Percentiles rank a stretch among this genome's conserved stretches.
Conservation (phyloP, 2,329 filamentous ascomycete species). For the Sclerotinia subarctica region DNA sequence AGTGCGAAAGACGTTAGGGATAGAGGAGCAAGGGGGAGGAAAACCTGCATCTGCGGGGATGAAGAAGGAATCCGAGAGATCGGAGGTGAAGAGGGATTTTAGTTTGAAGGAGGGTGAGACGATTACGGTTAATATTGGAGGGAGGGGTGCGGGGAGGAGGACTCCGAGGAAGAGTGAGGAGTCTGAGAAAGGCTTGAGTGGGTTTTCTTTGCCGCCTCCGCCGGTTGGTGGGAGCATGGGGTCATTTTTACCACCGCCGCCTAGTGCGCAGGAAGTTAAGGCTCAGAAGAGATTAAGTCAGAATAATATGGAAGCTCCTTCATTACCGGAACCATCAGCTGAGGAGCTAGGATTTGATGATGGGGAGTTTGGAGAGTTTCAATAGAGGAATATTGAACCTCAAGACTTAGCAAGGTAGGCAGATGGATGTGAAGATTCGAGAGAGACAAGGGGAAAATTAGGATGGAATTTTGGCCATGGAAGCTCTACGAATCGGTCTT, state of each 20-base stretch:
- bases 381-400: conserved; percentile 27
- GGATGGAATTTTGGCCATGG: background rate
- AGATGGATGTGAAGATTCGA: background rate
- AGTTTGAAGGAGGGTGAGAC: conserved; percentile 88
- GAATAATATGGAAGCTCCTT: conserved; percentile 44
- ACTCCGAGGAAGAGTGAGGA: conserved; percentile 29
- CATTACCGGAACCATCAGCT: conserved; percentile 39
- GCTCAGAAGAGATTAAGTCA: conserved; percentile 54
- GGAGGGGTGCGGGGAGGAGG: conserved; percentile 42
- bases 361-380: conserved; percentile 83
- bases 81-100: conserved; percentile 66
- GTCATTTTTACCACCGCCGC: conserved; percentile 63
- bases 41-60: conserved; percentile 31
- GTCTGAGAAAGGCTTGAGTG: conserved; percentile 28
- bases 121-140: conserved; percentile 75
- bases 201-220: conserved; percentile 72
- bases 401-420: background rate
- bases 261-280: conserved; percentile 59
- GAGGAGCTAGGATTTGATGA: conserved; percentile 79
- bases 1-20: conserved; percentile 65
- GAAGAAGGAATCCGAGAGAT: conserved; percentile 39
- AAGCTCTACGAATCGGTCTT: background rate
- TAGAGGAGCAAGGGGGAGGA: conserved; percentile 47
- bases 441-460: background rate
- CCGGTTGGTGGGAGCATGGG: conserved; percentile 37